phyloP scores from a whole-genome alignment of 345 rosid genomes.

The Noccaea bulbosa region DNA sequence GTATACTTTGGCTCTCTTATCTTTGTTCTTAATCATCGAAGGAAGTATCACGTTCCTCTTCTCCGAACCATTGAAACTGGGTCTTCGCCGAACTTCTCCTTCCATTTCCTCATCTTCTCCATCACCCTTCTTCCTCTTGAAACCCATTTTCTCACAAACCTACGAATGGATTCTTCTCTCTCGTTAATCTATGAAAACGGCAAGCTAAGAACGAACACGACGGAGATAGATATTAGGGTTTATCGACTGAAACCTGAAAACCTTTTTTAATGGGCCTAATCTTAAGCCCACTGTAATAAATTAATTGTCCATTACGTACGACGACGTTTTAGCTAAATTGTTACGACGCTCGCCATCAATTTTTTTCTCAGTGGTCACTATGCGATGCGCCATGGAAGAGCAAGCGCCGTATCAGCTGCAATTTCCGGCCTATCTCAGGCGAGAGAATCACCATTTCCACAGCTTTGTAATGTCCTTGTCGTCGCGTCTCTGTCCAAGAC shows the following conservation, averaged over 20 bases:
- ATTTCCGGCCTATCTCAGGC: slow-evolving; percentile 34
- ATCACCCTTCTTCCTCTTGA: slow-evolving; percentile 50
- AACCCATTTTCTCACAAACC: slow-evolving; percentile 47
- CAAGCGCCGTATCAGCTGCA: slow-evolving; percentile 34
- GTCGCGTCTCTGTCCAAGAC: slow-evolving; percentile 67
- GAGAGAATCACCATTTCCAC: slow-evolving; percentile 32
- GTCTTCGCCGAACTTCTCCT: slow-evolving; percentile 28
- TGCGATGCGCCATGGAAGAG: slow-evolving; percentile 44
- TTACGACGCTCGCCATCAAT: not conserved
- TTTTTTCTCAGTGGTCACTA: not conserved
- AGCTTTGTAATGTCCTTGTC: slow-evolving; percentile 60
- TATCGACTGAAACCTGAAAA: slow-evolving; percentile 18
- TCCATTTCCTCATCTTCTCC: slow-evolving; percentile 43
- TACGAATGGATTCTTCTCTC: not conserved
- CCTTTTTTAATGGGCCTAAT: not conserved
- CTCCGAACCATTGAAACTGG: slow-evolving; percentile 27
- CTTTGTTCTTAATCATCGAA: slow-evolving; percentile 90
- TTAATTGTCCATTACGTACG: not conserved
- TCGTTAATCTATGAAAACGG: slow-evolving; percentile 12
- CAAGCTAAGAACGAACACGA: slow-evolving; percentile 24
- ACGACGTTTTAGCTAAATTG: not conserved
- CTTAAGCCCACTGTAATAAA: not conserved
- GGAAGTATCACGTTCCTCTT: slow-evolving; percentile 71
- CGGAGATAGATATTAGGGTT: slow-evolving; percentile 34
- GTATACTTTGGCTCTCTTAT: slow-evolving; percentile 78